A percentile compares a stretch with the other conserved stretches of the same genome.
phyloP scores from a whole-genome alignment of 108 stramenopile genomes.

The Discostella pseudostelligera region DNA sequence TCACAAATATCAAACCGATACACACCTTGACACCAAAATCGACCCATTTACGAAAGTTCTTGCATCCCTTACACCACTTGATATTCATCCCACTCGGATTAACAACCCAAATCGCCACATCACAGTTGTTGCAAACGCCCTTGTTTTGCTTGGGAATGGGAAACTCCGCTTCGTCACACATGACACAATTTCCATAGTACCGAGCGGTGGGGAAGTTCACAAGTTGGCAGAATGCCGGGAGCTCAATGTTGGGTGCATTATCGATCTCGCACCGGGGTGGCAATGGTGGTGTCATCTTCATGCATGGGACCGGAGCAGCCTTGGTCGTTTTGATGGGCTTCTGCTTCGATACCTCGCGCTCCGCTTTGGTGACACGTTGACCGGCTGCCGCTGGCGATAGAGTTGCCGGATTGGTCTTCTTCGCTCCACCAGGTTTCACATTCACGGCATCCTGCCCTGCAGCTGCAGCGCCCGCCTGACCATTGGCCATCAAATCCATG shows the following conservation, averaged over 20 bases:
- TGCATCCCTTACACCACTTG: slow-evolving; percentile 53
- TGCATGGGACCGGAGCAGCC: slow-evolving; percentile 21
- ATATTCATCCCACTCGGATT: slow-evolving; percentile 37
- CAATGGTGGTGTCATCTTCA: slow-evolving; percentile 40
- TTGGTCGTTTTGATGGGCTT: slow-evolving; percentile 26
- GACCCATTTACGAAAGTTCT: slow-evolving; percentile 47
- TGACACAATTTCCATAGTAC: slow-evolving; percentile 43
- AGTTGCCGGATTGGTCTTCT: slow-evolving; percentile 6
- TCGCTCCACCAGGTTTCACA: not conserved
- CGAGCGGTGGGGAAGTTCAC: slow-evolving; percentile 42
- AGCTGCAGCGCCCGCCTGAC: not conserved
- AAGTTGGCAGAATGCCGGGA: slow-evolving; percentile 32
- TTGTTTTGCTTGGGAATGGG: slow-evolving; percentile 45
- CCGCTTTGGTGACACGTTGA: slow-evolving; percentile 21
- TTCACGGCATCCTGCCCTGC: not conserved
- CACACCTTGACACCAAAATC: slow-evolving; percentile 47
- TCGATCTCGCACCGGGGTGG: slow-evolving; percentile 30
- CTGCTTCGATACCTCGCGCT: slow-evolving; percentile 26
- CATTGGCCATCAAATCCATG: slow-evolving; percentile 22
- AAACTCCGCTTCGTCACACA: slow-evolving; percentile 42
- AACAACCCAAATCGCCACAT: slow-evolving; percentile 39
- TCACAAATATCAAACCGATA: slow-evolving; percentile 29
- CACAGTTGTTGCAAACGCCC: slow-evolving; percentile 46
- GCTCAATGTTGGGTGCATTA: slow-evolving; percentile 17
- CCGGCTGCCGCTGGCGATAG: not conserved